phyloP scores from a whole-genome alignment of 1,284 basidiomycete genomes.

The Spongiforma sp. region DNA sequence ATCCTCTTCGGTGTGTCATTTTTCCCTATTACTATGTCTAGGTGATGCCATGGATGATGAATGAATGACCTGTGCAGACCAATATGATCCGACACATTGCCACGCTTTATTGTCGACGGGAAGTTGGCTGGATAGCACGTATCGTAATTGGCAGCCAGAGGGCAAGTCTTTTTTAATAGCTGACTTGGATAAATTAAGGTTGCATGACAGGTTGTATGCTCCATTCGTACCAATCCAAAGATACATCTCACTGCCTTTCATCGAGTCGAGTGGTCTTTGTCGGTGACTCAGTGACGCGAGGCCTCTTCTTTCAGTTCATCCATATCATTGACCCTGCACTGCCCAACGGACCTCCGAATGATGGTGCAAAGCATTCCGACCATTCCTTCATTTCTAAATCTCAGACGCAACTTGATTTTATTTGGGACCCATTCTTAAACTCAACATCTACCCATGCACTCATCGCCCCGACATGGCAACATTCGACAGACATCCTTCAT shows the following conservation, averaged over 20 bases:
- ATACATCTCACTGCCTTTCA: slow-evolving; percentile 58
- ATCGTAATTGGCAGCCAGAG: slow-evolving; percentile 84
- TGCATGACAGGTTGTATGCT: slow-evolving; percentile 72
- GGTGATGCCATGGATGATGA: too few relatives aligned
- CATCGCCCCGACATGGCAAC: slow-evolving; percentile 31
- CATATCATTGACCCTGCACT: slow-evolving; percentile 61
- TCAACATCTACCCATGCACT: slow-evolving; percentile 54
- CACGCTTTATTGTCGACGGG: slow-evolving; percentile 71
- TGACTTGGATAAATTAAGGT: slow-evolving; percentile 12
- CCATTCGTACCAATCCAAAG: slow-evolving; percentile 60
- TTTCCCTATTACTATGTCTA: not conserved
- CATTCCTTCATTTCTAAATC: slow-evolving; percentile 51
- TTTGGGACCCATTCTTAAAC: slow-evolving; percentile 87
- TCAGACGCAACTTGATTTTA: slow-evolving; percentile 65
- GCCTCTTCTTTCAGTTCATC: slow-evolving; percentile 78
- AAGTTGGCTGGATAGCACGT: slow-evolving; percentile 75
- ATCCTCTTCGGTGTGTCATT: slow-evolving; percentile 52
- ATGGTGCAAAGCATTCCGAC: slow-evolving; percentile 73
- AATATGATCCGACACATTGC: slow-evolving; percentile 75
- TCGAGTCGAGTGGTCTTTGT: slow-evolving; percentile 71
- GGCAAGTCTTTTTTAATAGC: slow-evolving; percentile 49
- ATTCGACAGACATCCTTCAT: slow-evolving; percentile 3
- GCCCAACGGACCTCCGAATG: slow-evolving; percentile 57
- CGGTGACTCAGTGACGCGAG: slow-evolving; percentile 85
- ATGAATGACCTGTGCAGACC: slow-evolving; percentile 52